Percentiles rank a stretch among this genome's conserved stretches.
These are phyloP conservation scores for Fusarium lateritium DNA, from an alignment of 2,329 filamentous ascomycete genomes.

Conservation along the genomic window DNA sequence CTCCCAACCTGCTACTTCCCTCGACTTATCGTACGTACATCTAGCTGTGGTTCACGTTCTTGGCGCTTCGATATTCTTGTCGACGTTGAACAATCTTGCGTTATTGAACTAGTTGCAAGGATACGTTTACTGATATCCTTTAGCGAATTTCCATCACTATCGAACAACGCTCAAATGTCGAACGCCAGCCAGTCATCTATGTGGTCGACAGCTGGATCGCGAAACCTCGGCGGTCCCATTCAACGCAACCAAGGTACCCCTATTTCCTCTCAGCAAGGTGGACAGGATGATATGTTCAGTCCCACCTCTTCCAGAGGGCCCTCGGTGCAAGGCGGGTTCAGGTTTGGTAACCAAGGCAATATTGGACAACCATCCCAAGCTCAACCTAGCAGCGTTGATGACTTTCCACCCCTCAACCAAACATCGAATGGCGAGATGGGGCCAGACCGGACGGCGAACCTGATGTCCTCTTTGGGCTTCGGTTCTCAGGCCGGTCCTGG, in stretches of 20 bases:
- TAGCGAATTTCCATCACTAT: slow-evolving; percentile 77
- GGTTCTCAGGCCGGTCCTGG: slow-evolving; percentile 60
- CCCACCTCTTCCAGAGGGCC: slow-evolving; percentile 59
- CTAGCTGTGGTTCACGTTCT: slow-evolving; percentile 2
- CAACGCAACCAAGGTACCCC: slow-evolving; percentile 68
- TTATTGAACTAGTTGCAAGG: background rate
- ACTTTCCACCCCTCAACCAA: slow-evolving; percentile 74
- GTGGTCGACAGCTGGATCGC: slow-evolving; percentile 67
- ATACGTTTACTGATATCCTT: slow-evolving; percentile 19
- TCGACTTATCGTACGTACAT: slow-evolving; percentile 75
- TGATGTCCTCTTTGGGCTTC: slow-evolving; percentile 70
- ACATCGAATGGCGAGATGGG: slow-evolving; percentile 71
- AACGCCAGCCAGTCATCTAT: slow-evolving; percentile 65
- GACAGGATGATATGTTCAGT: slow-evolving; percentile 64
- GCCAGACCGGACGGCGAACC: slow-evolving; percentile 66
- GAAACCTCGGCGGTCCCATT: slow-evolving; percentile 64
- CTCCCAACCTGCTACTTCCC: slow-evolving; percentile 72
- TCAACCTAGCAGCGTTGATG: slow-evolving; percentile 67
- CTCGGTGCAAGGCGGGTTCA: slow-evolving; percentile 64
- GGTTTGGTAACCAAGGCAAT: slow-evolving; percentile 66
- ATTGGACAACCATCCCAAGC: slow-evolving; percentile 61
- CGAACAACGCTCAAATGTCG: slow-evolving; percentile 70
- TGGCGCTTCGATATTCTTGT: slow-evolving; percentile 3
- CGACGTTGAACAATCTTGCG: slow-evolving; percentile 4
- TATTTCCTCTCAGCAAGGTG: slow-evolving; percentile 64